Evolutionary conservation across 768 basidiomycete genomes (phyloP), one percentile per base, ranked within the genome.

Genomic region (Tricholoma sp.): DNA sequence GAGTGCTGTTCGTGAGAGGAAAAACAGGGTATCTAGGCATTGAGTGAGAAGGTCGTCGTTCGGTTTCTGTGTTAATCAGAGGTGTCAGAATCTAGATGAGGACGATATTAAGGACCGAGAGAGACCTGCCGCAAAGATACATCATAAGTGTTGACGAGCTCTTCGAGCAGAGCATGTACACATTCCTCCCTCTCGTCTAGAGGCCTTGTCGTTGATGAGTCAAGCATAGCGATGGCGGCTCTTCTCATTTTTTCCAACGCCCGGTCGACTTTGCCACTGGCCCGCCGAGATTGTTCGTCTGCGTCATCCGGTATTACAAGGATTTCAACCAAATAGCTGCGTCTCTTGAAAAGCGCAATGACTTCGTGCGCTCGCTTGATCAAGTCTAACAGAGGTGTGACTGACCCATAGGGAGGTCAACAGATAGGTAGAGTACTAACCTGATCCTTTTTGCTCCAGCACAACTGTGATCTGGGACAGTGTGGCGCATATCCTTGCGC

Each of bases 191-290:
- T 53, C 45, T 59, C 57, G 37, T 37, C 33, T 52, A 54, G 60
- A 2, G 54, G 50, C n/a, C 18, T 8, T 50, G 56, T 39, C 36
- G 36, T 34, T 6, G 33, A 29, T 37, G 60, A 50, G 39, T 86
- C 85, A 15, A 87, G 52, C 17, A 75, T 59, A 47, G 77, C 80
- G 33, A 81, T 61, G 11, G 73, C 72, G n/a, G 72, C 69, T 52
- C 84, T 76, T 17, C 86, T 75, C 12, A 85, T 61, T 51, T 81
- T 73, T 65, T 88, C 88, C 10, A 89, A 58, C 0, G 83, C 80
- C 24, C 86, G 77, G 51, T 82, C 79, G 11, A 86, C 69, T 66
- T 88, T 89, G 18, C 72, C 76, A 17, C 70, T 70, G 32, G 75
- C 69, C 1, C 78, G 76, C 8, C 52, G 52, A 20, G 72, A 41